A percentile compares a stretch with the other conserved stretches of the same genome.
Conservation (phyloP, 768 basidiomycete genomes). For the Tephrocybe sp. region DNA sequence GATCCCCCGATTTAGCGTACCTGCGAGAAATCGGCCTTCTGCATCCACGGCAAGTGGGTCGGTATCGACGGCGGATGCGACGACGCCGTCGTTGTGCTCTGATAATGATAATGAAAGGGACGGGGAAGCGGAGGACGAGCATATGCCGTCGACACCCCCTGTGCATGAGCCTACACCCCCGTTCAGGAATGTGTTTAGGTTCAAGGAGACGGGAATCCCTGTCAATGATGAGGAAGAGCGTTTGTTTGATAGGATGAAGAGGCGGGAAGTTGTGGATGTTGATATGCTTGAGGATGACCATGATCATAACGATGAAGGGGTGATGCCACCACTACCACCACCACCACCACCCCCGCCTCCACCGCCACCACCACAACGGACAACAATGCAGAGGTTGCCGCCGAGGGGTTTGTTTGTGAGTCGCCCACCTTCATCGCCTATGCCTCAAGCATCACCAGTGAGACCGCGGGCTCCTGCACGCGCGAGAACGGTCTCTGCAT, state of each 20-base stretch:
- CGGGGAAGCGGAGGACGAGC: conserved; percentile 52
- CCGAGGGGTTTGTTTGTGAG: conserved; percentile 47
- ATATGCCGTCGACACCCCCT: conserved; percentile 54
- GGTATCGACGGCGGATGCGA: conserved; percentile 35
- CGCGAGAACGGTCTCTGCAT: conserved; percentile 18
- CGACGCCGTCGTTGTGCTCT: conserved; percentile 74
- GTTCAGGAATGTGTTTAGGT: conserved; percentile 20
- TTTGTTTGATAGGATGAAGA: not conserved
- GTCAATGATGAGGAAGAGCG: conserved; percentile 6
- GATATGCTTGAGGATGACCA: conserved; percentile 25
- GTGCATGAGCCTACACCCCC: conserved; percentile 26
- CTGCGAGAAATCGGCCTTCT: conserved; percentile 11
- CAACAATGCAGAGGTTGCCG: not conserved
- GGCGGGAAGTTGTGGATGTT: conserved; percentile 33
- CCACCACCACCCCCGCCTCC: not conserved
- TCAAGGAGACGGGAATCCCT: conserved; percentile 19
- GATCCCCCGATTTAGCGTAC: conserved; percentile 13
- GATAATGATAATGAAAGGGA: conserved; percentile 60
- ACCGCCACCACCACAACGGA: not conserved
- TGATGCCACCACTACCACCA: conserved; percentile 20
- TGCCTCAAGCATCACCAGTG: conserved; percentile 56
- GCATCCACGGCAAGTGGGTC: conserved; percentile 24
- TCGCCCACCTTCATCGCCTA: conserved; percentile 64
- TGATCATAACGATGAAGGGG: not conserved
- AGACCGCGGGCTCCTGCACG: conserved; percentile 61